phyloP scores from a whole-genome alignment of 345 rosid genomes.

The Corchorus capsularis region DNA sequence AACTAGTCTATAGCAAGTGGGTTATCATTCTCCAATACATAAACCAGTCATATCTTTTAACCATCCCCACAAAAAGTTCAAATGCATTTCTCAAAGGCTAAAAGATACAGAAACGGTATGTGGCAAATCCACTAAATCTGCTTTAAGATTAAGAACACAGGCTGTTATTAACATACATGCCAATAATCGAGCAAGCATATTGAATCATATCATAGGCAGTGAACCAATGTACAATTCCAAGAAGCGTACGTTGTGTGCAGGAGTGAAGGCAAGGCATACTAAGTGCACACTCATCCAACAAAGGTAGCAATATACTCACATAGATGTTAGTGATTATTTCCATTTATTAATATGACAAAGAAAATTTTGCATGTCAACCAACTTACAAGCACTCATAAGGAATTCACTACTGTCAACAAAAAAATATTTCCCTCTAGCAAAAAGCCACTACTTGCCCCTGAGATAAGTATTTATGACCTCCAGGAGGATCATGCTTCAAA shows the following conservation, averaged over 20 bases:
- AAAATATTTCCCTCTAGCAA: background rate
- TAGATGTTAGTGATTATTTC: slow-evolving; percentile 5
- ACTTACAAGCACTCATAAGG: background rate
- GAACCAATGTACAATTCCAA: background rate
- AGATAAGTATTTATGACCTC: background rate
- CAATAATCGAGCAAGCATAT: background rate
- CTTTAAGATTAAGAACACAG: background rate
- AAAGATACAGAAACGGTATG: background rate
- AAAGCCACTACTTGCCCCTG: background rate
- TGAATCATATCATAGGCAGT: background rate
- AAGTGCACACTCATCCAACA: background rate
- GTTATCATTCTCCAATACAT: no score
- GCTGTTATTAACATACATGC: background rate
- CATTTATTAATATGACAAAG: background rate
- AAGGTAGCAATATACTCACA: background rate
- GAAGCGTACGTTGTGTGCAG: background rate
- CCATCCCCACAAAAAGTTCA: no score
- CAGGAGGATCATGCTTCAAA: background rate
- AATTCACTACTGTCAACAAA: background rate
- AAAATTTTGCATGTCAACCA: background rate
- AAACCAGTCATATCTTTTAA: no score
- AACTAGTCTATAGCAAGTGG: no score
- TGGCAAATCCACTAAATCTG: background rate
- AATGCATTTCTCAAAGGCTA: no score
- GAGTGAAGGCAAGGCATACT: background rate